phyloP scores from a whole-genome alignment of 1,284 basidiomycete species.

The Hymenochaete sp. region DNA sequence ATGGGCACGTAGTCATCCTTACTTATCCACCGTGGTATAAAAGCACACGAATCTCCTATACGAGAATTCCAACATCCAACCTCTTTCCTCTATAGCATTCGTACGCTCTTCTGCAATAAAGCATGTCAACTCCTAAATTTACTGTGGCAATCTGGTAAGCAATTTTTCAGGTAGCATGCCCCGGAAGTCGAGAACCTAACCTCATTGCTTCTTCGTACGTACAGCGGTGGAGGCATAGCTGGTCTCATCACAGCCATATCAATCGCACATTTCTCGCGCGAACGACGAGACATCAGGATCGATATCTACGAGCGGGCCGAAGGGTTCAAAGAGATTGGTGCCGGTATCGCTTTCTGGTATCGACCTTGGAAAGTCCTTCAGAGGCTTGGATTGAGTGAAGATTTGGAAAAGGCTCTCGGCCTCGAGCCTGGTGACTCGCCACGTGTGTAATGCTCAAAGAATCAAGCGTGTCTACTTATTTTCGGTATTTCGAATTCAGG shows the following conservation, averaged over 20 bases:
- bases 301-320: constrained; percentile 34
- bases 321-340: constrained; percentile 34
- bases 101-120: too few species aligned
- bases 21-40: too few species aligned
- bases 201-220: not conserved
- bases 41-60: too few species aligned
- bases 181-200: not conserved
- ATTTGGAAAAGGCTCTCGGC: constrained; percentile 8
- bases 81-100: too few species aligned
- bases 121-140: constrained; percentile 4
- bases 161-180: not conserved
- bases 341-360: constrained; percentile 30
- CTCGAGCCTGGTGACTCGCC: constrained; percentile 6
- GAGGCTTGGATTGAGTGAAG: constrained; percentile 22
- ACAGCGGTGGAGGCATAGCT: constrained; percentile 33
- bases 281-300: constrained; percentile 29
- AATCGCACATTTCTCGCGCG: constrained; percentile 26
- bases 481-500: constrained; percentile 16
- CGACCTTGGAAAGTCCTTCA: constrained; percentile 21
- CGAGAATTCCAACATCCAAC: too few species aligned
- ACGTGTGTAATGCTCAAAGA: not conserved
- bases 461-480: not conserved
- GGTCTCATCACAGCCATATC: constrained; percentile 31
- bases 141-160: constrained; percentile 13
- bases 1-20: too few species aligned